phyloP scores from a whole-genome alignment of 768 basidiomycete genomes.

The Cyclocybe cylindracea region DNA sequence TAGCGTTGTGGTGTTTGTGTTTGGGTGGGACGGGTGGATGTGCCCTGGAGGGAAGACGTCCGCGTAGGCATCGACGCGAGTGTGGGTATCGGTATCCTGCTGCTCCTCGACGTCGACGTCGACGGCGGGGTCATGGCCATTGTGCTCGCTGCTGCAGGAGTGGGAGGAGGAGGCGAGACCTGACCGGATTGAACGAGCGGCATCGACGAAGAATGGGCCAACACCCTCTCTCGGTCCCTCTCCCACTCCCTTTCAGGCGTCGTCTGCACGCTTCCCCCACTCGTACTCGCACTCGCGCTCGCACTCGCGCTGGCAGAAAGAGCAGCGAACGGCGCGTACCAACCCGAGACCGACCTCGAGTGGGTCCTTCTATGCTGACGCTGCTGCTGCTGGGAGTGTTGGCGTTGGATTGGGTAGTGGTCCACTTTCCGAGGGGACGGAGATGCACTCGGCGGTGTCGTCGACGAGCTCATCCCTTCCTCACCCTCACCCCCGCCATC shows the following conservation, averaged over 20 bases:
- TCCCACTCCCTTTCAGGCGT: neutral
- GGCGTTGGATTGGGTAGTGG: too few species aligned
- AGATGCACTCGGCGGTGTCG: constrained; percentile 7
- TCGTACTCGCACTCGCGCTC: neutral
- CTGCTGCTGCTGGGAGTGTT: too few species aligned
- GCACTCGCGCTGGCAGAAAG: too few species aligned
- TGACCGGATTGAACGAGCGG: constrained; percentile 2
- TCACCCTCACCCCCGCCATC: constrained; percentile 11
- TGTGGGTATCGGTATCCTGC: too few species aligned
- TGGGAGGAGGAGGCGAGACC: constrained; percentile 7
- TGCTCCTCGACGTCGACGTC: neutral
- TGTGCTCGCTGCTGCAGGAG: neutral
- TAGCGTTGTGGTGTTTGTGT: too few species aligned
- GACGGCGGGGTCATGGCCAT: too few species aligned
- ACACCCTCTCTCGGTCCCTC: neutral
- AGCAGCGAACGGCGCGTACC: neutral
- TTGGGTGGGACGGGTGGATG: too few species aligned
- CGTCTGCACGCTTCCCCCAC: neutral
- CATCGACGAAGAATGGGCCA: constrained; percentile 16
- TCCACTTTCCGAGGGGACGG: too few species aligned
- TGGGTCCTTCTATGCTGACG: neutral
- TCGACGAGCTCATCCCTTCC: constrained; percentile 7
- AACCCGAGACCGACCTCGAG: constrained; percentile 10
- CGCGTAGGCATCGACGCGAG: too few species aligned
- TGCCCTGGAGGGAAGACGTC: too few species aligned